Base-by-base conservation (phyloP, 768 basidiomycete species). In the Hericium rajendrae region DNA sequence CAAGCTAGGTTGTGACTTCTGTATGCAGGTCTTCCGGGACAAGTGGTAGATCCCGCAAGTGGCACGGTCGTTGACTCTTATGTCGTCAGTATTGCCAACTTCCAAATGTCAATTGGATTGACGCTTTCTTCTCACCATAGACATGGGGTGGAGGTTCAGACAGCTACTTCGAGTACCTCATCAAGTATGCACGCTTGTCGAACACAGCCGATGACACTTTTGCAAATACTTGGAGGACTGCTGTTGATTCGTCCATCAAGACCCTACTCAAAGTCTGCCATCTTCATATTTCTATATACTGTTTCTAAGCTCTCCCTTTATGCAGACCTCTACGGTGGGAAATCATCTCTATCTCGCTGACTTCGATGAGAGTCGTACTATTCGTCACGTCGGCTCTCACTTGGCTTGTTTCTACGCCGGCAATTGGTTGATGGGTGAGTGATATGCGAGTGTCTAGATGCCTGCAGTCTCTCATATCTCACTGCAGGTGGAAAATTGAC, bases 81-180 rank as follows among this genome's bases (percentile, higher is more conserved):
- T 61, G 77, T 86, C 57, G 80, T 79, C 66, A 48, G 78, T 67
- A 6, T 5, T 46, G 22, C 22, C 22, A 16, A 15, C 12, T 46
- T 46, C n/a, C 16, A 22, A 9, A 46, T 15, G 8, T 46, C 8
- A n/a, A 9, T 22, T 4, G 1, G 22, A 16, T 46, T 6, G 8
- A 32, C 5, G 32, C 32, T 32, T 6, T 32, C 6, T 32, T 32
- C 5, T 46, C 12, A 46, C 32, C 9, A 41, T 46, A 86, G 86
- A 79, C 83, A n/a, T 88, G 80, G 80, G 79, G 80, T 1, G 72
- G 82, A 51, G 85, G 84, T 28, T 82, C 81, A 0, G 88, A 89
- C 69, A 86, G 85, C 57, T 90, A 82, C 70, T 84, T 85, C 59
- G 88, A 90, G 66, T 88, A 89, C 63, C 74, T 88, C 56, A 81